phyloP scores from a whole-genome alignment of 2,329 filamentous ascomycete genomes.

The Periglandula ipomoeae region DNA sequence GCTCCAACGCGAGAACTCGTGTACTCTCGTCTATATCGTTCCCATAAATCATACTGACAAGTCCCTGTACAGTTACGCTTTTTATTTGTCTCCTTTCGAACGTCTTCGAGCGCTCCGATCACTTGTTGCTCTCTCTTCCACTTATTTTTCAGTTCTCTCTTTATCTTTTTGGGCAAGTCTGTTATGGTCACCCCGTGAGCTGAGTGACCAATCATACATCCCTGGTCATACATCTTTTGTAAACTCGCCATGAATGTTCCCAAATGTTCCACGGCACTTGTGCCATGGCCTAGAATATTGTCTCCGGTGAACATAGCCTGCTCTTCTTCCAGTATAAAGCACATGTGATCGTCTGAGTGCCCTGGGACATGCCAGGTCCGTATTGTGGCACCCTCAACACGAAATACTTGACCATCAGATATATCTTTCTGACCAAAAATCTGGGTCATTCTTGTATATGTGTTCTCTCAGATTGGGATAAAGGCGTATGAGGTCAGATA shows the following conservation, averaged over 20 bases:
- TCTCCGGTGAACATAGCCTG: constrained; percentile 65
- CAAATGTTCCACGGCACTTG: constrained; percentile 63
- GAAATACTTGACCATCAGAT: constrained; percentile 39
- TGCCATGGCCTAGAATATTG: constrained; percentile 66
- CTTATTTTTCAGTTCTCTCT: constrained; percentile 26
- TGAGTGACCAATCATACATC: constrained; percentile 44
- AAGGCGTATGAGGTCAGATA: constrained; percentile 43
- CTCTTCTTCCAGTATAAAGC: constrained; percentile 51
- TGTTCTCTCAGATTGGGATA: constrained; percentile 9
- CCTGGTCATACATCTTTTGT: constrained; percentile 45
- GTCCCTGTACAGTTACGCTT: constrained; percentile 28
- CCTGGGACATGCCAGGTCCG: constrained; percentile 57
- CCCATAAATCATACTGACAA: constrained; percentile 35
- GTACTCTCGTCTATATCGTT: constrained; percentile 24
- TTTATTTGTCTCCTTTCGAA: constrained; percentile 17
- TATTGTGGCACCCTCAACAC: constrained; percentile 46
- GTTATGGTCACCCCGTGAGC: constrained; percentile 56
- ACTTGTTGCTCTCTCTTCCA: constrained; percentile 30
- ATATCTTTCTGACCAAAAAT: constrained; percentile 29
- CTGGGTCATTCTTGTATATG: constrained; percentile 51
- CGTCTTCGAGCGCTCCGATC: constrained; percentile 21
- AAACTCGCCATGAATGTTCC: constrained; percentile 52
- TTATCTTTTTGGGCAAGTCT: constrained; percentile 23
- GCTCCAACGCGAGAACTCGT: constrained; percentile 28
- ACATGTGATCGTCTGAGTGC: constrained; percentile 64